Evolutionary conservation across 31 red algal genomes (phyloP), one percentile per base, ranked within the genome.

Genomic region (Odonthalia washingtoniensis): DNA sequence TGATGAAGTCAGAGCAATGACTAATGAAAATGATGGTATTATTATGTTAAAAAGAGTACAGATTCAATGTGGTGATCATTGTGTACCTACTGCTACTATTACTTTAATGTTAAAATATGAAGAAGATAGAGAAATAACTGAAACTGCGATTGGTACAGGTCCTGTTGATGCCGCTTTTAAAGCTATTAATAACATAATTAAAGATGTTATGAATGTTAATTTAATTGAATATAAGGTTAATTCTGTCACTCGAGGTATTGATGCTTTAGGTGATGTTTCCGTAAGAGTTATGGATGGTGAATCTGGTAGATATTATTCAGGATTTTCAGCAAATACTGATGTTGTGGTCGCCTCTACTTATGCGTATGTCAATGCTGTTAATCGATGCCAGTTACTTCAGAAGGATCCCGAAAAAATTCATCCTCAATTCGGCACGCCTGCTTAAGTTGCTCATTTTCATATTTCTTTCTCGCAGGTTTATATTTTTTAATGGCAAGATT

Each of bases 341-440:
- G 84, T 99, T 44, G 94, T 99, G 32, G 91, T 96, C n/a, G 97
- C 97, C n/a, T 92, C 94, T 34, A 90, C 84, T 0, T 84, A 95
- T 64, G 97, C 97, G 2, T 99, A 95, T 81, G 91, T 99, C 40
- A 89, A 96, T 64, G 97, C 97, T 37, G 53, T 99, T 40, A 99
- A 99, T 82, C 86, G 49, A 57, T 92, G 81, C 42, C 57, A 70
- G 24, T 69, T 81, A 28, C 65, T 36, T 44, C 35, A 70, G 0
- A 49, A 75, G 5, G 32, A 12, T 32, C 84, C 90, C 3, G 40
- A 87, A 41, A 77, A 82, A 41, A 80, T 92, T 32, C 90, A 92
- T 53, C 90, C 90, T 70, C 90, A 92, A 42, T 65, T 86, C 27
- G 70, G n/a, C n/a, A n/a, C n/a, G n/a, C n/a, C n/a, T n/a, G n/a